Evolutionary conservation across 2,329 filamentous ascomycete species (phyloP), one percentile per base, ranked within the genome.

Genomic region (Claviceps humidiphila): DNA sequence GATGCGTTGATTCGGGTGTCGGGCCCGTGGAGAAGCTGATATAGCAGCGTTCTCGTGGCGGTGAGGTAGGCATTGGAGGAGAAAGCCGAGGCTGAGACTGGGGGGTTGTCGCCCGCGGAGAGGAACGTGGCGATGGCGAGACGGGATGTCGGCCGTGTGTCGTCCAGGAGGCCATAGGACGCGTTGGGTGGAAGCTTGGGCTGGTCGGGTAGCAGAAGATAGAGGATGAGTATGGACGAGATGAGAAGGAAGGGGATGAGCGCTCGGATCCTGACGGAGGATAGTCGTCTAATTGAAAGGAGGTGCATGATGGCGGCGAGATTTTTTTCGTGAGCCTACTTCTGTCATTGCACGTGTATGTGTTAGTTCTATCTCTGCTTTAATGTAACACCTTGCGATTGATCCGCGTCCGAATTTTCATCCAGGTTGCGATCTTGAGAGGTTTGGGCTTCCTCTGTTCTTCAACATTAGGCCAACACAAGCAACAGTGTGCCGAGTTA

Each of bases 1-100:
- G 44, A 34, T 34, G 9, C 6, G n/a, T 62, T 50, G 64, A 62
- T 22, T 68, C 58, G 24, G 2, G 70, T 74, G 9, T 62, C 53
- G 0, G 63, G 58, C 20, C 62, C 65, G 51, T 72, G 67, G 2
- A 72, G 59, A 4, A 73, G 58, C 56, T 73, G 70, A 57, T 72
- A 71, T 13, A 64, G 60, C 11, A 72, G 59, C 45, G 68, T 60
- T 4, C 70, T 66, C 1, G 66, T 61, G 20, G 64, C 65, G 22
- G 63, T 59, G 55, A 69, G 70, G 58, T 73, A 74, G 47, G 41
- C 42, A 20, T 51, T 45, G 5, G 42, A 38, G 9, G 30, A 26
- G 42, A 51, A 47, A 1, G 22, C 40, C 4, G 17, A 26, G 9
- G 30, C 30, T 11, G 26, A 17, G 24, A 47, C 22, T n/a, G 20